Percentiles rank a stretch among this genome's conserved stretches.
Conservation (phyloP, 805 yeast genomes). For the Saccharomycopsis fibuligera region DNA sequence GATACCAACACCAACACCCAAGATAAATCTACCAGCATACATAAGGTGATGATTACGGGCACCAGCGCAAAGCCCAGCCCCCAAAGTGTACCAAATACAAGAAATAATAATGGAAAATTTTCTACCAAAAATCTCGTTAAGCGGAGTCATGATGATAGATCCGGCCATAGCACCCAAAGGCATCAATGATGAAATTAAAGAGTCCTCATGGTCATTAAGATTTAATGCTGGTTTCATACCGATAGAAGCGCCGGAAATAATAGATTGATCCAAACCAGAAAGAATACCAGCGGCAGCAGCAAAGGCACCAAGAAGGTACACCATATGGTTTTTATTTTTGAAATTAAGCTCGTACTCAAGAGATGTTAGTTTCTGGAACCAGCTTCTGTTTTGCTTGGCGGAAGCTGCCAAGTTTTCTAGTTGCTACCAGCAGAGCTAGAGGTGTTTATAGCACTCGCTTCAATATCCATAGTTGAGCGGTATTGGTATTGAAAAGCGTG, state of each 20-base stretch:
- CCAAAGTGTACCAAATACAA: slow-evolving; percentile 54
- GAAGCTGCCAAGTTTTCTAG: too few species aligned
- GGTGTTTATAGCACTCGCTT: too few species aligned
- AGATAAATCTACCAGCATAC: slow-evolving; percentile 52
- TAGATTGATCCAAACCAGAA: slow-evolving; percentile 63
- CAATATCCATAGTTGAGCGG: too few species aligned
- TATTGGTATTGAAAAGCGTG: too few species aligned
- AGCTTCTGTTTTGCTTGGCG: too few species aligned
- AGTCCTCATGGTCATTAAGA: slow-evolving; percentile 37
- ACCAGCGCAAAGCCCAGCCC: slow-evolving; percentile 55
- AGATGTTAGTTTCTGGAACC: too few species aligned
- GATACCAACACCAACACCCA: slow-evolving; percentile 61
- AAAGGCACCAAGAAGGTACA: slow-evolving; percentile 44
- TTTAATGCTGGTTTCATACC: slow-evolving; percentile 40
- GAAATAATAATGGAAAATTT: slow-evolving; percentile 48
- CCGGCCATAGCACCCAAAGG: slow-evolving; percentile 69
- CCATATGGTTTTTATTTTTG: slow-evolving; percentile 40
- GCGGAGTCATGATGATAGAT: slow-evolving; percentile 51
- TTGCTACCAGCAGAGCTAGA: too few species aligned
- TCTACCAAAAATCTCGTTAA: slow-evolving; percentile 51
- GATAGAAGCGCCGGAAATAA: slow-evolving; percentile 57
- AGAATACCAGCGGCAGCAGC: slow-evolving; percentile 61
- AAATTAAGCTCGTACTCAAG: slow-evolving; percentile 40
- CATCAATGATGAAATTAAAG: slow-evolving; percentile 53
- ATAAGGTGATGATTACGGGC: slow-evolving; percentile 39